phyloP scores from a whole-genome alignment of 2,329 filamentous ascomycete species.

The Sporothrix variecibatus region DNA sequence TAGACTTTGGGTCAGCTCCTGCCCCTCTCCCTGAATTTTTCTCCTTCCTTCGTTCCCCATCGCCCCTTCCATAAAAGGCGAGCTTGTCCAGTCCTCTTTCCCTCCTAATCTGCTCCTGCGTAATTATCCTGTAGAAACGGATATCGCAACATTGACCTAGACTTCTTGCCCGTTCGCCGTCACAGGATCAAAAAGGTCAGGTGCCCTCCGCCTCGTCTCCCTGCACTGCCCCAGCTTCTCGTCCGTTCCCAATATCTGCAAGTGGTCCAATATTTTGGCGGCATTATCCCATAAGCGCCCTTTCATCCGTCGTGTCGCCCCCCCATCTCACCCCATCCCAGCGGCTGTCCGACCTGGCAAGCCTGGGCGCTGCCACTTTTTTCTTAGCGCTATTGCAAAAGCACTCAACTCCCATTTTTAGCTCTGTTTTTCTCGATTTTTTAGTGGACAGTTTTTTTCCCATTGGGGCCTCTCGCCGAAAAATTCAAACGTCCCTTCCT shows the following conservation, averaged over 20 bases:
- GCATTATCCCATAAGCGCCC: constrained; percentile 16
- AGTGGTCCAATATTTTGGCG: constrained; percentile 10
- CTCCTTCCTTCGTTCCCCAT: not conserved
- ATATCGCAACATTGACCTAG: not conserved
- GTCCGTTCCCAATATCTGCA: constrained; percentile 14
- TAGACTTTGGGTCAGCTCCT: not conserved
- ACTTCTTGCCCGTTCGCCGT: not conserved
- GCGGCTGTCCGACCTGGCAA: not conserved
- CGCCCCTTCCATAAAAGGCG: not conserved
- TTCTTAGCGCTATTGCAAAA: not conserved
- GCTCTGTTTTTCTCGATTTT: not conserved
- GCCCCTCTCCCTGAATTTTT: not conserved
- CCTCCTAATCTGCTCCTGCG: not conserved
- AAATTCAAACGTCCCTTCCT: constrained; percentile 12
- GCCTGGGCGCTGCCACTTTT: not conserved
- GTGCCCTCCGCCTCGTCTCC: not conserved
- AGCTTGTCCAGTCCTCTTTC: not conserved
- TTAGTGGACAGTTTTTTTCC: constrained; percentile 17
- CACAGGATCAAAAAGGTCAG: constrained; percentile 7
- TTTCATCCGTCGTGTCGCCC: constrained; percentile 13
- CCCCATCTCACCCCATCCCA: constrained; percentile 20
- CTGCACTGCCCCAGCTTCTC: not conserved
- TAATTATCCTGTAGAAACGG: not conserved
- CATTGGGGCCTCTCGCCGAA: constrained; percentile 11
- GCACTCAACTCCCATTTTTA: not conserved